Base-by-base conservation (phyloP, 331 rosid genomes). In the Phaseolus coccineus region DNA sequence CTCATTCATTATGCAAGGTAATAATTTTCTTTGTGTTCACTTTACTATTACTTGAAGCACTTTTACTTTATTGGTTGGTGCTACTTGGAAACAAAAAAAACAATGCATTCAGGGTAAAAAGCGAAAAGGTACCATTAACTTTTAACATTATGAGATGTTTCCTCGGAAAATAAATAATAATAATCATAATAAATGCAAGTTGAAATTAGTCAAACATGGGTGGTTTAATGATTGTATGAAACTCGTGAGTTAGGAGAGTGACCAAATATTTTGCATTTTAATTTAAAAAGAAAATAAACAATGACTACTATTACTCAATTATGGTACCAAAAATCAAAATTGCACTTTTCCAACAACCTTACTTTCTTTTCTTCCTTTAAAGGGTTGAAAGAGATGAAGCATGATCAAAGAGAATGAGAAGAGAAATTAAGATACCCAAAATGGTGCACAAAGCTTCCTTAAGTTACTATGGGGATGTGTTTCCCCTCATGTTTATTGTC, bases 301-400 rank as follows among this genome's bases (percentile, higher is more conserved):
- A 19, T 61, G 8, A 51, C 0, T n/a, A 16, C 1, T 6, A 52
- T 0, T n/a, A 52, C n/a, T 53, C 25, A 55, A 62, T 64, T 25
- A 14, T n/a, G 40, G 12, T 13, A 59, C 15, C 10, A 59, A 5
- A 57, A 30, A 75, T 74, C 64, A 69, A 73, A 71, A 14, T 52
- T 69, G 50, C 12, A 37, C 81, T 52, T 76, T 70, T 53, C 30
- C 79, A 82, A 70, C 82, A 3, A 67, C 73, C 77, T n/a, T 8
- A 13, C 19, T 37, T 8, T 3, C 24, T 31, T 44, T 75, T 58
- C 6, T 9, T 42, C 73, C 61, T 28, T 69, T 25, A 15, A 28
- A 40, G 47, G 57, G 35, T 51, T 77, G 77, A 71, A 72, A 71
- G 13, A 25, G 24, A 39, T 8, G 24, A 66, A 63, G 3, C 5